Evolutionary conservation across 148 eudicot genomes (phyloP), one percentile per base, ranked within the genome.

Genomic region (Silene latifolia): DNA sequence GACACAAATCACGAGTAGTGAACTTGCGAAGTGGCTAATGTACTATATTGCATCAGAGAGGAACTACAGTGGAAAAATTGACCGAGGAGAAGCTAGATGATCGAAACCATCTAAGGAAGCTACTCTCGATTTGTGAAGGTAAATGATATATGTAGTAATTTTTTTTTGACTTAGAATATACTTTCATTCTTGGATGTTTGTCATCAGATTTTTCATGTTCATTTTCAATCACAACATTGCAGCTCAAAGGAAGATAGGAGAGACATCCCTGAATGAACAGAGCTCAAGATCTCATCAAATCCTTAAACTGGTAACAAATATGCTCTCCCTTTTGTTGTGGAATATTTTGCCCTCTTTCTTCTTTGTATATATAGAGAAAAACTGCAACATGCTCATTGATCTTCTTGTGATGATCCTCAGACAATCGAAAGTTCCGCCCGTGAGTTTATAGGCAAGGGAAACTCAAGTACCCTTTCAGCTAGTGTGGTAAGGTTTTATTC

Each of bases 261-360:
- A 92, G 84, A 92, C 98, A 19, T 85, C 88, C 56, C 75, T 92
- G 80, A 92, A 92, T 84, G 93, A 92, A 79, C 89, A 89, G 62
- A 92, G 98, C 82, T 92, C 98, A 25, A 83, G 98, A 81, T 92
- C 98, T 74, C 98, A 92, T 85, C 98, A 92, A 80, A 92, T 92
- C 72, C 91, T 92, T 20, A 88, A 89, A 86, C 77, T 92, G 89
- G 98, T 92, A 71, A 74, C 58, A 7, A 0, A 69, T 48, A 69
- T n/a, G 63, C 56, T 75, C 17, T 29, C 59, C 24, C 27, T 72
- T 64, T 76, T 72, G 27, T 63, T 29, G 53, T 46, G 27, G 66
- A 19, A 67, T 15, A 39, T 68, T 60, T 29, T n/a, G 29, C 60
- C 59, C 58, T 32, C 73, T 66, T 63, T 19, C 32, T 2, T 53